Conservation (phyloP, 176 grass and related monocot species). For the Aegilops longissima region DNA sequence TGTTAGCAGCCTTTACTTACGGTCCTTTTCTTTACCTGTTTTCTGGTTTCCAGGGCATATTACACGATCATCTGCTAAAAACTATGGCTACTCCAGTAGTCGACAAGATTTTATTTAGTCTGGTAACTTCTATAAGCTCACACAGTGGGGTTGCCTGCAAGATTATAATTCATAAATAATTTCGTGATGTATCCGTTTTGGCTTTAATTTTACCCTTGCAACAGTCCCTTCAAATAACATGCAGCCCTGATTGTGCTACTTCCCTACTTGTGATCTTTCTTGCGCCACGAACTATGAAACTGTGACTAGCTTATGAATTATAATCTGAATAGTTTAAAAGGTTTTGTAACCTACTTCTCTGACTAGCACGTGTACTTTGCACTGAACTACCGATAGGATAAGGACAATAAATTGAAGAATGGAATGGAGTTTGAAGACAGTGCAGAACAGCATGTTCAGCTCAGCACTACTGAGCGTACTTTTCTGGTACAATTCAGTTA, state of each 20-base stretch:
- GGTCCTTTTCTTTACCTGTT: constrained; percentile 25
- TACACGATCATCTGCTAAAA: constrained; percentile 87
- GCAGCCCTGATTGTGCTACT: background rate
- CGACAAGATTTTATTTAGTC: constrained; percentile 69
- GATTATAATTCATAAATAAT: background rate
- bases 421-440: constrained; percentile 67
- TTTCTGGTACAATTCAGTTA: constrained; percentile 54
- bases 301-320: background rate
- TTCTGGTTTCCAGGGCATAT: constrained; percentile 58
- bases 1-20: constrained; percentile 26
- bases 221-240: background rate
- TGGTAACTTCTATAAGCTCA: constrained; percentile 50
- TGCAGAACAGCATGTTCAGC: constrained; percentile 43
- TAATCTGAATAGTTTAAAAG: constrained; percentile 17
- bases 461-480: constrained; percentile 63
- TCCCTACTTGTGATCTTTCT: background rate
- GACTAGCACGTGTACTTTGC: constrained; percentile 21
- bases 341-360: constrained; percentile 11
- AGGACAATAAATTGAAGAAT: constrained; percentile 93
- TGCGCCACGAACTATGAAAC: background rate
- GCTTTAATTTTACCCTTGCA: background rate
- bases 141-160: constrained; percentile 5
- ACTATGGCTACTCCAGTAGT: constrained; percentile 68
- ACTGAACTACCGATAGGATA: constrained; percentile 47
- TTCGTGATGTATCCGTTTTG: background rate